phyloP scores from a whole-genome alignment of 2,329 filamentous ascomycete species.

The Neoscytalidium dimidiatum region DNA sequence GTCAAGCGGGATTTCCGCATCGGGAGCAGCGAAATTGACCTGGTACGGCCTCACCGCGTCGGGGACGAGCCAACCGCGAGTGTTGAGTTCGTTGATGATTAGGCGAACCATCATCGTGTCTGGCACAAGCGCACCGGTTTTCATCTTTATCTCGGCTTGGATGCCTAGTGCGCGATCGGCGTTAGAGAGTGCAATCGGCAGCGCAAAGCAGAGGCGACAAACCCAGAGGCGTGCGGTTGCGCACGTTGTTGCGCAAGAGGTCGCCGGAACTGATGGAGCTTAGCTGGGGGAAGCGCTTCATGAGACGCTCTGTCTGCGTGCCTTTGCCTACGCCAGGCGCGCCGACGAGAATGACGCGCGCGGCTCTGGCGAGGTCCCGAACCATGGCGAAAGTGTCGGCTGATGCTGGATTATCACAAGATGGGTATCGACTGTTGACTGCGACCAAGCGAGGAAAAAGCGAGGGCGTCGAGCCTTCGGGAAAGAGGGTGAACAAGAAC shows the following conservation, averaged over 20 bases:
- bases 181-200: not conserved
- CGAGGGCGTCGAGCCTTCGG: not conserved
- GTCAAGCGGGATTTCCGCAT: conserved; percentile 24
- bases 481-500: not conserved
- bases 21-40: conserved; percentile 41
- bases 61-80: conserved; percentile 75
- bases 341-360: conserved; percentile 90
- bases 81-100: conserved; percentile 85
- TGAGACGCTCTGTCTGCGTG: conserved; percentile 87
- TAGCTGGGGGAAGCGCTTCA: conserved; percentile 83
- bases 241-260: conserved; percentile 88
- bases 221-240: conserved; percentile 84
- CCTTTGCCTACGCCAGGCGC: conserved; percentile 97
- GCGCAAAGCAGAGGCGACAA: conserved; percentile 32
- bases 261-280: conserved; percentile 93
- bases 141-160: conserved; percentile 87
- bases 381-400: conserved; percentile 24
- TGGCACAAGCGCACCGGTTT: conserved; percentile 83
- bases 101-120: conserved; percentile 90
- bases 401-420: not conserved
- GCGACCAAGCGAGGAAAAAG: not conserved
- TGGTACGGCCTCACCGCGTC: conserved; percentile 50
- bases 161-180: conserved; percentile 61
- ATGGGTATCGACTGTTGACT: not conserved
- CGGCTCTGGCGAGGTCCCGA: conserved; percentile 60